phyloP scores from a whole-genome alignment of 345 rosid species.

The Citrus reticulata region DNA sequence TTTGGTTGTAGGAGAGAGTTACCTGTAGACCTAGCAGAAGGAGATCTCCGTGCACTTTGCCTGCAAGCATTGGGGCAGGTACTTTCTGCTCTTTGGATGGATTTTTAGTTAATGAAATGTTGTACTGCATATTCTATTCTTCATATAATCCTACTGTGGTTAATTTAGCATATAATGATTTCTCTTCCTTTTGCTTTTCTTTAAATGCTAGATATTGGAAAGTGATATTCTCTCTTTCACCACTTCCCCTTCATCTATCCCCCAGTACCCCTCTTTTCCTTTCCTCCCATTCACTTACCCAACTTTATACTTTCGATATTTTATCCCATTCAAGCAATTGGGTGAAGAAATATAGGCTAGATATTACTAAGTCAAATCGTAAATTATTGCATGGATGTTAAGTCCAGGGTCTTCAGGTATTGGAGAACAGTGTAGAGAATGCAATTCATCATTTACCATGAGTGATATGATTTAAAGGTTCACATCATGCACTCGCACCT shows the following conservation, averaged over 20 bases:
- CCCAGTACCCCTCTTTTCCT: neutral
- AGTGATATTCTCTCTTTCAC: neutral
- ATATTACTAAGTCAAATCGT: neutral
- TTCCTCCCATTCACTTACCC: neutral
- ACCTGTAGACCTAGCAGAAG: constrained; percentile 93
- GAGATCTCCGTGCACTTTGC: constrained; percentile 87
- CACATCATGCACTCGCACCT: neutral
- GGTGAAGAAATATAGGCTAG: neutral
- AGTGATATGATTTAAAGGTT: neutral
- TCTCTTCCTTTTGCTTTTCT: neutral
- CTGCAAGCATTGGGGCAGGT: constrained; percentile 98
- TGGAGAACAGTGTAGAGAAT: neutral
- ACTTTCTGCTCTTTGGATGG: constrained; percentile 19
- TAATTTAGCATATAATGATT: neutral
- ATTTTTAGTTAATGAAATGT: constrained; percentile 7
- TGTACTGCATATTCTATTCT: neutral
- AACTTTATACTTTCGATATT: neutral
- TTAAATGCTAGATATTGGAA: neutral
- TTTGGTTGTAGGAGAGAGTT: constrained; percentile 63
- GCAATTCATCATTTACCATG: neutral
- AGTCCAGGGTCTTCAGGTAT: neutral
- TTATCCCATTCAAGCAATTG: neutral
- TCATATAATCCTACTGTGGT: neutral
- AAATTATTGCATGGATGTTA: neutral
- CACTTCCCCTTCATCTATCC: neutral